Evolutionary conservation across 1,139 yeast genomes (phyloP), one percentile per base, ranked within the genome.

Genomic region (Yamadazyma triangularis): DNA sequence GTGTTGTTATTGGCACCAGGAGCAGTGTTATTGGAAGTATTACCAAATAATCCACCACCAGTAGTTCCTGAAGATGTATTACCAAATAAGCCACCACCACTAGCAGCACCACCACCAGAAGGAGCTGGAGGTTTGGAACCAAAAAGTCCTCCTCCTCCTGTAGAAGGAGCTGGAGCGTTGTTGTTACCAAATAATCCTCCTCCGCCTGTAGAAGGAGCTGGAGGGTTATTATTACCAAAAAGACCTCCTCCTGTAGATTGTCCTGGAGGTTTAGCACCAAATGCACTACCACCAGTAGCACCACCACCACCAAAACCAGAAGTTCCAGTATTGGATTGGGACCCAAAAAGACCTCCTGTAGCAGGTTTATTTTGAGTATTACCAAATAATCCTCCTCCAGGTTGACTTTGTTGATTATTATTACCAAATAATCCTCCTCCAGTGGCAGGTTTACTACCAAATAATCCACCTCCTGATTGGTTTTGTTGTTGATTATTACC

Each of bases 361-460:
- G 29, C 20, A 15, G 25, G 18, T 14, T 34, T 30, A 15, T 34
- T 36, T 8, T 54, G 53, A 33, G 31, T 30, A 22, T 33, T 35
- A 10, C 58, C 56, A 38, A 52, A 52, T 24, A 50, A 36, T 2
- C 56, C 56, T 4, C 57, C 56, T n/a, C 41, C 44, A 11, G 42
- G 40, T 10, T 42, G 26, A 4, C 37, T 28, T 12, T 26, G 30
- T 7, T 29, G 27, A 16, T 33, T 32, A 19, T 31, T 42, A 25
- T 33, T 39, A 8, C 63, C 64, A 40, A 61, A 61, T 22, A 61
- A 38, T 0, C 59, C 60, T 11, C n/a, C n/a, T n/a, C n/a, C n/a
- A n/a, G n/a, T n/a, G n/a, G n/a, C n/a, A n/a, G n/a, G n/a, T n/a
- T n/a, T n/a, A n/a, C n/a, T n/a, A n/a, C n/a, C n/a, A n/a, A n/a